A percentile compares a stretch with the other conserved stretches of the same genome.
Evolutionary conservation across 2,329 filamentous ascomycete genomes (phyloP).

Genomic region (Fusarium concolor): DNA sequence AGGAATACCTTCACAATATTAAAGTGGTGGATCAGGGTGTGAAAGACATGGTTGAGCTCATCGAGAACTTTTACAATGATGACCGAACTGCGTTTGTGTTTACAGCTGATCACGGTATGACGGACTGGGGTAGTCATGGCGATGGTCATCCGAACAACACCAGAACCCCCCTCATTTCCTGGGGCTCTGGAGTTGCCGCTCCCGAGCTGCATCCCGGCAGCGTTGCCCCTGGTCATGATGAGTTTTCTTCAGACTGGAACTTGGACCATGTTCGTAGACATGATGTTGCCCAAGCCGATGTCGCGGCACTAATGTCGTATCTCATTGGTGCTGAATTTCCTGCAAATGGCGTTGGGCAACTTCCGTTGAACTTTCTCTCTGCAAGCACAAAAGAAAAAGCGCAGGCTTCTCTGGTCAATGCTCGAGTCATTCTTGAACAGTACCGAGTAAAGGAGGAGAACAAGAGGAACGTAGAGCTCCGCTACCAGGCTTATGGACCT

Average conservation of each 20-base stretch:
- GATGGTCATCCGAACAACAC: conserved; percentile 98
- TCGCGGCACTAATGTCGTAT: conserved; percentile 96
- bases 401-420: conserved; percentile 84
- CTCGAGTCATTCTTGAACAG: conserved; percentile 91
- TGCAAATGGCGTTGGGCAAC: conserved; percentile 93
- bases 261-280: conserved; percentile 84
- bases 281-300: conserved; percentile 93
- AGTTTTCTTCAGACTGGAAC: conserved; percentile 90
- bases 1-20: conserved; percentile 94
- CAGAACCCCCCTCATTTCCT: conserved; percentile 88
- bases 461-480: conserved; percentile 80
- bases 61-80: conserved; percentile 87
- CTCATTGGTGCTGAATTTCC: conserved; percentile 89
- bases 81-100: conserved; percentile 94
- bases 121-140: conserved; percentile 98
- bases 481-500: conserved; percentile 79
- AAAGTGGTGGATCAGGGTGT: conserved; percentile 94
- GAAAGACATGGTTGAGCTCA: conserved; percentile 81
- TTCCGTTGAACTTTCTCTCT: conserved; percentile 85
- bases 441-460: conserved; percentile 92
- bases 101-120: conserved; percentile 99
- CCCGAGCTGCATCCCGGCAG: conserved; percentile 69
- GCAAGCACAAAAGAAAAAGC: conserved; percentile 82
- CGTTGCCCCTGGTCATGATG: conserved; percentile 84
- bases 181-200: conserved; percentile 90